Evolutionary conservation across 768 basidiomycete genomes (phyloP).

Genomic region (Xerocomellus dryophilus): DNA sequence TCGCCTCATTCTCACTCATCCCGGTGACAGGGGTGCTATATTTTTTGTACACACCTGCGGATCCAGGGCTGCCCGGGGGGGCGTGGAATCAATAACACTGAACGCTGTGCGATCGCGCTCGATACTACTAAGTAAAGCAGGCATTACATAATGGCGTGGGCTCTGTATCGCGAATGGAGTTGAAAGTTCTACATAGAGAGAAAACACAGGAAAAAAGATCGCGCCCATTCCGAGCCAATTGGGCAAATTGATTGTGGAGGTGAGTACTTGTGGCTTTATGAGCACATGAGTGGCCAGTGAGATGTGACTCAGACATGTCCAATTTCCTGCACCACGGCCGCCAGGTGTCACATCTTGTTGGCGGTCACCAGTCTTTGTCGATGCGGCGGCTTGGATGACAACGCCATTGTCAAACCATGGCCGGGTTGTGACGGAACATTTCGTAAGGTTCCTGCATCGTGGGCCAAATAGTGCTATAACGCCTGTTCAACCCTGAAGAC

Average conservation of each 20-base stretch:
- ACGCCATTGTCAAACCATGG: not conserved
- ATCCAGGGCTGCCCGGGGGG: too few relatives aligned
- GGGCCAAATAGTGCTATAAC: not conserved
- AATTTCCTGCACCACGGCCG: too few relatives aligned
- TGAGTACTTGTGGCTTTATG: not conserved
- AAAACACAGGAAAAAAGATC: not conserved
- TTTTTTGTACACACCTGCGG: too few relatives aligned
- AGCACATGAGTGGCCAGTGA: not conserved
- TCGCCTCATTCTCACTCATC: too few relatives aligned
- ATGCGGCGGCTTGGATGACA: not conserved
- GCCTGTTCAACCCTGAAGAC: conserved; percentile 20
- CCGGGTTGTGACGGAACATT: not conserved
- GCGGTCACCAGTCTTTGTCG: too few relatives aligned
- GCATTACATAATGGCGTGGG: too few relatives aligned
- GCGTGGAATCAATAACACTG: too few relatives aligned
- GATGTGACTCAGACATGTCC: not conserved
- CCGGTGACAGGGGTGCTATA: too few relatives aligned
- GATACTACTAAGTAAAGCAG: too few relatives aligned
- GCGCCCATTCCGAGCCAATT: not conserved
- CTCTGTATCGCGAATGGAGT: too few relatives aligned
- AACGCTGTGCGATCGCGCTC: too few relatives aligned
- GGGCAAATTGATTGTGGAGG: not conserved
- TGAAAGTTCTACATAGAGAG: not conserved
- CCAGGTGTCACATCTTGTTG: not conserved
- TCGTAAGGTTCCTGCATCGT: conserved; percentile 13